phyloP scores from a whole-genome alignment of 768 basidiomycete species.

The Kwoniella heveanensis region DNA sequence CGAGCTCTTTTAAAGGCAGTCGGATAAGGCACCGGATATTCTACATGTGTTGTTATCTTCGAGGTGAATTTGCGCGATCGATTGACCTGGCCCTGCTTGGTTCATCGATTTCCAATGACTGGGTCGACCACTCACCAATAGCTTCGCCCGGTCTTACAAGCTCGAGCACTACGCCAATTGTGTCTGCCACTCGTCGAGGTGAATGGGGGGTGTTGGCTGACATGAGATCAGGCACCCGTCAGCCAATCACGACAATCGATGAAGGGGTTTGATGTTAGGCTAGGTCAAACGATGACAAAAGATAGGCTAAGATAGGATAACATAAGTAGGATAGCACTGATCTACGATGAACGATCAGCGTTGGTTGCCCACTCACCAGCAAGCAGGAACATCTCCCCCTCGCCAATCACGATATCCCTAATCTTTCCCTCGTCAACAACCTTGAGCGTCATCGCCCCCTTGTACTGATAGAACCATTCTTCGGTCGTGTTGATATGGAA shows the following conservation, averaged over 20 bases:
- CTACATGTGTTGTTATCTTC: no score
- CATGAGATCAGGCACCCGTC: background rate
- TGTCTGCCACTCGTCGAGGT: slow-evolving; percentile 85
- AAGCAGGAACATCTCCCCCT: slow-evolving; percentile 95
- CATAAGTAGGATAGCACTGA: no score
- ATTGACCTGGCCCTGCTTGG: no score
- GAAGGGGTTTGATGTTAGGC: no score
- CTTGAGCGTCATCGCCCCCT: slow-evolving; percentile 86
- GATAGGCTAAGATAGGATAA: no score
- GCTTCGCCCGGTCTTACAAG: slow-evolving; percentile 74
- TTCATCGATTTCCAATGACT: no score
- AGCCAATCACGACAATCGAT: background rate
- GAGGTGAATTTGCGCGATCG: no score
- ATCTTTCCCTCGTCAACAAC: slow-evolving; percentile 63
- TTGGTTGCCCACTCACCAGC: slow-evolving; percentile 73
- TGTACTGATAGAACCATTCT: slow-evolving; percentile 99
- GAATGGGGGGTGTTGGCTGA: slow-evolving; percentile 95
- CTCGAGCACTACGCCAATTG: slow-evolving; percentile 89
- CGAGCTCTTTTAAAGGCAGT: no score
- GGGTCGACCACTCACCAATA: slow-evolving; percentile 62
- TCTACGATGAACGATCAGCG: no score
- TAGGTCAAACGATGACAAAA: no score
- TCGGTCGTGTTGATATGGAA: slow-evolving; percentile 96
- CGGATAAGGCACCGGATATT: no score
- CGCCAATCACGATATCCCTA: slow-evolving; percentile 81